Conservation (phyloP, 169 alveolate genomes). For the Eimeria praecox region DNA sequence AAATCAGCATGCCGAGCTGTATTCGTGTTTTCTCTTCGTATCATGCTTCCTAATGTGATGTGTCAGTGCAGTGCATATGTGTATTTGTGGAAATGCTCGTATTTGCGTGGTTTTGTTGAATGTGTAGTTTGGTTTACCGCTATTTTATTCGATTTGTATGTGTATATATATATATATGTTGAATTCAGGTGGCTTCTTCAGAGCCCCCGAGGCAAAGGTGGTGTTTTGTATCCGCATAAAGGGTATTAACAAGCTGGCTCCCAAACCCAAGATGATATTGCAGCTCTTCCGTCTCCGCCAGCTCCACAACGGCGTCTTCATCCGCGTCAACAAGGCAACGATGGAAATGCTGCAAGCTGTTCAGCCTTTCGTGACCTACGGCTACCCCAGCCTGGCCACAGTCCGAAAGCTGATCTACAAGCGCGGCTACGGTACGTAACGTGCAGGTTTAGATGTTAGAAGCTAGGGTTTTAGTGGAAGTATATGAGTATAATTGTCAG, state of each 20-base stretch:
- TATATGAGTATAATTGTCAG: no score
- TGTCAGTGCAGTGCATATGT: not conserved
- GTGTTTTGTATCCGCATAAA: slow-evolving; percentile 85
- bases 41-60: not conserved
- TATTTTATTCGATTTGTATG: not conserved
- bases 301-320: slow-evolving; percentile 99
- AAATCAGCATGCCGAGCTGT: not conserved
- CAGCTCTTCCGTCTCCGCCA: slow-evolving; percentile 98
- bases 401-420: slow-evolving; percentile 98
- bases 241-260: slow-evolving; percentile 98
- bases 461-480: not conserved
- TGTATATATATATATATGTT: not conserved
- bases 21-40: not conserved
- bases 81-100: not conserved
- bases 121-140: not conserved
- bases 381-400: slow-evolving; percentile 98
- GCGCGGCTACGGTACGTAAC: slow-evolving; percentile 97
- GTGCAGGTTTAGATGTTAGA: not conserved
- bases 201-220: slow-evolving; percentile 86
- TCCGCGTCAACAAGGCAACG: slow-evolving; percentile 97
- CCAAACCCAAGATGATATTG: slow-evolving; percentile 97
- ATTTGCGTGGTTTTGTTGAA: not conserved
- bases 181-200: slow-evolving; percentile 86
- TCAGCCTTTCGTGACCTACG: slow-evolving; percentile 98
- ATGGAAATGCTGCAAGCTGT: slow-evolving; percentile 97